Conservation (phyloP, 805 yeast species). For the Candida caryicola region DNA sequence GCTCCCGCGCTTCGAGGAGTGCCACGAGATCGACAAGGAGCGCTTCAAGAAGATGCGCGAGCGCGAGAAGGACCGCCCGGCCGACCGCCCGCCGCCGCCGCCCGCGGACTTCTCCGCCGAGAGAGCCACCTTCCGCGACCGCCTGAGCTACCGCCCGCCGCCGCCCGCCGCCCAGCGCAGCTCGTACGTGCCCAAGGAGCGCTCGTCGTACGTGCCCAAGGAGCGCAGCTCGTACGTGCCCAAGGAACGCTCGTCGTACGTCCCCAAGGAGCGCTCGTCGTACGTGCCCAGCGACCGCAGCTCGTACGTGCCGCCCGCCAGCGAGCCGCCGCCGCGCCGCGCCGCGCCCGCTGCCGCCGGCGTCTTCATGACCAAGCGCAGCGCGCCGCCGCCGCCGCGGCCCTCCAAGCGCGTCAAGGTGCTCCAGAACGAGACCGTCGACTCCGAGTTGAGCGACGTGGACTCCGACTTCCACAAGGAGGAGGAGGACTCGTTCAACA, state of each 20-base stretch:
- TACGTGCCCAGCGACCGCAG: background rate
- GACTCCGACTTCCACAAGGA: constrained; percentile 18
- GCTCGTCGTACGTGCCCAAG: too few species aligned
- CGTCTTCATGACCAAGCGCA: constrained; percentile 12
- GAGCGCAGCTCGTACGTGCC: constrained; percentile 5
- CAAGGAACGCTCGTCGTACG: background rate
- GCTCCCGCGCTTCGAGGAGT: constrained; percentile 72
- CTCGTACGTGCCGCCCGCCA: background rate
- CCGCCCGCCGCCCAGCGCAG: background rate
- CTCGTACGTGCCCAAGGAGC: background rate
- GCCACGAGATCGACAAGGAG: constrained; percentile 83
- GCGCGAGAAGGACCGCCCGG: background rate
- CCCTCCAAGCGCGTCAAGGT: constrained; percentile 3
- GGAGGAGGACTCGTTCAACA: constrained; percentile 10
- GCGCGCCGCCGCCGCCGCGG: background rate
- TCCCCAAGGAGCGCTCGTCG: background rate
- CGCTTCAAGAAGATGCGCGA: constrained; percentile 47
- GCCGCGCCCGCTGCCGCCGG: constrained; percentile 6
- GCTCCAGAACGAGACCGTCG: constrained; percentile 9
- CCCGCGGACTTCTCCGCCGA: background rate
- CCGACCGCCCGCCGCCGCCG: background rate
- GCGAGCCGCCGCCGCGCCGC: constrained; percentile 3
- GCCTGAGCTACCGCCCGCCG: background rate
- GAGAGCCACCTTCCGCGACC: background rate
- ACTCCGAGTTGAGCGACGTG: constrained; percentile 25